Evolutionary conservation across 768 basidiomycete genomes (phyloP).

Genomic region (Sutorius australiensis): DNA sequence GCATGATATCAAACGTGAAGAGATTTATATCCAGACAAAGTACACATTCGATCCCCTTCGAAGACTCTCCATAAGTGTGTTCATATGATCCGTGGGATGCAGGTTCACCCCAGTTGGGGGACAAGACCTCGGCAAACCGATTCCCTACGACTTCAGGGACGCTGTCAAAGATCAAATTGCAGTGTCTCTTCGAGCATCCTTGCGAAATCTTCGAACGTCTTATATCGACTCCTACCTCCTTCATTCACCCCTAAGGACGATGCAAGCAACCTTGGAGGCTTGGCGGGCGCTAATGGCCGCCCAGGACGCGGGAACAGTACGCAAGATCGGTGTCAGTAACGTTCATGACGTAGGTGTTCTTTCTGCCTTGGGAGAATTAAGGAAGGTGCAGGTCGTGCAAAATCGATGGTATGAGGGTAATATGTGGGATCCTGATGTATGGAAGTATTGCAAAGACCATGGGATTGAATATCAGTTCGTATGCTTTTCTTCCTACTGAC

Average conservation of each 20-base stretch:
- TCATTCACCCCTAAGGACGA: slow-evolving; percentile 66
- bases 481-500: not conserved
- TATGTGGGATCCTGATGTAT: slow-evolving; percentile 64
- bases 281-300: slow-evolving; percentile 60
- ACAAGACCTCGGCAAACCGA: slow-evolving; percentile 64
- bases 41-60: slow-evolving; percentile 25
- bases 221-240: slow-evolving; percentile 79
- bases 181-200: slow-evolving; percentile 59
- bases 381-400: slow-evolving; percentile 71
- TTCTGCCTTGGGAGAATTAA: slow-evolving; percentile 45
- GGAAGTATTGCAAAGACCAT: slow-evolving; percentile 58
- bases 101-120: slow-evolving; percentile 75
- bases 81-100: slow-evolving; percentile 1
- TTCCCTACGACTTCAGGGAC: slow-evolving; percentile 65
- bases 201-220: slow-evolving; percentile 63
- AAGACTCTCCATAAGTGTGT: not conserved
- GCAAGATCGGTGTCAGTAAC: slow-evolving; percentile 73
- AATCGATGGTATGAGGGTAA: slow-evolving; percentile 86
- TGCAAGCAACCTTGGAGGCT: slow-evolving; percentile 60
- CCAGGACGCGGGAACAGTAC: slow-evolving; percentile 62
- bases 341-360: slow-evolving; percentile 62
- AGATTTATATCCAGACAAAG: slow-evolving; percentile 82
- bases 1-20: slow-evolving; percentile 62
- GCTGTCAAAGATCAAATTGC: slow-evolving; percentile 56
- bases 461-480: slow-evolving; percentile 70